phyloP scores from a whole-genome alignment of 805 yeast genomes.

The Yarrowia divulgata region DNA sequence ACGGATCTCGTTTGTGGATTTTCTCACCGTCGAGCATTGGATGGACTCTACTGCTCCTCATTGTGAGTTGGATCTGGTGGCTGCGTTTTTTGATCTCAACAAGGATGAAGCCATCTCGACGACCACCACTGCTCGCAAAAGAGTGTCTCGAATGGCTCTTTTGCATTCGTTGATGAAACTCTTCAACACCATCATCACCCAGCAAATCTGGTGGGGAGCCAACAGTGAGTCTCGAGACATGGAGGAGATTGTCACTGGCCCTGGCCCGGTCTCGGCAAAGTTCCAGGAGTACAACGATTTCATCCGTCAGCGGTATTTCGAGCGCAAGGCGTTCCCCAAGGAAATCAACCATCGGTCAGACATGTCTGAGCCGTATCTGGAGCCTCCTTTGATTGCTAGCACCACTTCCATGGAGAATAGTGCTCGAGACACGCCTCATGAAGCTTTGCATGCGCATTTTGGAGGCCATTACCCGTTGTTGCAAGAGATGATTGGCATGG shows the following conservation, averaged over 20 bases:
- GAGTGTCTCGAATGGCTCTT: not conserved
- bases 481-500: slow-evolving; percentile 18
- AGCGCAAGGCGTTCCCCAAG: slow-evolving; percentile 18
- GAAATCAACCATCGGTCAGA: not conserved
- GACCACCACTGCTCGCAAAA: not conserved
- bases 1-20: slow-evolving; percentile 4
- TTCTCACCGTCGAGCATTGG: slow-evolving; percentile 27
- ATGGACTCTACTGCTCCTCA: slow-evolving; percentile 21
- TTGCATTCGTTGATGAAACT: not conserved
- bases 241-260: slow-evolving; percentile 31
- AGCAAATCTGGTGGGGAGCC: slow-evolving; percentile 26
- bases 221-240: not conserved
- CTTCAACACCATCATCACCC: not conserved
- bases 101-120: not conserved
- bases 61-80: slow-evolving; percentile 13
- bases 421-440: not conserved
- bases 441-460: not conserved
- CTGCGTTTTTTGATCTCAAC: slow-evolving; percentile 3
- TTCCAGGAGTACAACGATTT: slow-evolving; percentile 27
- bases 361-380: not conserved
- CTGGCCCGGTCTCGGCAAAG: slow-evolving; percentile 20
- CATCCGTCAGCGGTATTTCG: slow-evolving; percentile 6
- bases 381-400: not conserved
- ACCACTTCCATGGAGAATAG: not conserved
- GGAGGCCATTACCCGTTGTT: slow-evolving; percentile 3